phyloP scores from a whole-genome alignment of 1,284 basidiomycete species.

The Ceratobasidium papillatum region DNA sequence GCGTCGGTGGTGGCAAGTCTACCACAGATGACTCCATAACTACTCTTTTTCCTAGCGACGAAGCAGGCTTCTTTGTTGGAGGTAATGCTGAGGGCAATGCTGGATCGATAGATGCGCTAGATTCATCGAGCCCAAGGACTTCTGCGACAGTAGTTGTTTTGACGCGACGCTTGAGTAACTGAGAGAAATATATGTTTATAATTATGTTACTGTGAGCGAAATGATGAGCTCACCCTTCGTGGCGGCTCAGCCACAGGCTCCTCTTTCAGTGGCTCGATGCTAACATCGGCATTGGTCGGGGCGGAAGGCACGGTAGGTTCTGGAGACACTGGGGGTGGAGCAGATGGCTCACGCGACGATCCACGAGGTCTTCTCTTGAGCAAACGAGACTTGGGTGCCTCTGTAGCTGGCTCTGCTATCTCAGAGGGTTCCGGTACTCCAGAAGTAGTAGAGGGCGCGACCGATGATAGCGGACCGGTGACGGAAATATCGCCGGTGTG shows the following conservation, averaged over 20 bases:
- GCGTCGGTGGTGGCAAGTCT: constrained; percentile 1
- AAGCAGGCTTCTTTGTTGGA: background rate
- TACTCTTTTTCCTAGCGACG: background rate
- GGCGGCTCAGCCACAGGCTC: background rate
- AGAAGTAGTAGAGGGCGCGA: background rate
- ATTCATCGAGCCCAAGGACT: constrained; percentile 28
- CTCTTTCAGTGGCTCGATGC: constrained; percentile 8
- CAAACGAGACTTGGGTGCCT: constrained; percentile 8
- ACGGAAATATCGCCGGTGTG: constrained; percentile 23
- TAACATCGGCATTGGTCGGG: background rate
- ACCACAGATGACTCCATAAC: background rate
- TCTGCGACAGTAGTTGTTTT: constrained; percentile 35
- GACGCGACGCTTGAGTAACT: constrained; percentile 36
- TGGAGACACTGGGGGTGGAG: background rate
- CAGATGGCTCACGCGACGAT: constrained; percentile 7
- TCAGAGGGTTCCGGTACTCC: background rate
- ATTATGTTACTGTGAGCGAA: background rate
- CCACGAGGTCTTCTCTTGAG: constrained; percentile 19
- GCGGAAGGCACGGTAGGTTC: background rate
- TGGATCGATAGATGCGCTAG: constrained; percentile 26
- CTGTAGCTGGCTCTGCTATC: constrained; percentile 13
- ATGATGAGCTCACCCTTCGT: constrained; percentile 1
- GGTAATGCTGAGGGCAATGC: background rate
- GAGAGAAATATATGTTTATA: background rate
- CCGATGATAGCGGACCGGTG: background rate